phyloP scores from a whole-genome alignment of 1,284 basidiomycete genomes.

The Exobasidium cylindrosporum region DNA sequence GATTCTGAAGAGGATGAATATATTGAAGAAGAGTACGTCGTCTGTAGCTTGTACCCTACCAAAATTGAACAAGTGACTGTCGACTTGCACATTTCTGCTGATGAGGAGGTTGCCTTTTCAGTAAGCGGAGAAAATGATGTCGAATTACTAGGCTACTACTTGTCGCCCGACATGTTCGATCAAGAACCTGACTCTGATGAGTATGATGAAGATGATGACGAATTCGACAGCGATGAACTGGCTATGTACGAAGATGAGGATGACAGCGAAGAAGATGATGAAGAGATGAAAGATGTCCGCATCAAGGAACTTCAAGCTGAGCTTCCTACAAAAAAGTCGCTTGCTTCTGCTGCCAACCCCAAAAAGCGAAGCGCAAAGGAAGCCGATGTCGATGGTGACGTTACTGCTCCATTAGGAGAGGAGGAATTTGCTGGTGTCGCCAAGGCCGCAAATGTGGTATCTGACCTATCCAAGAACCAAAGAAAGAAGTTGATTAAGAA shows the following conservation, averaged over 20 bases:
- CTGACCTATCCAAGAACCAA: slow-evolving; percentile 51
- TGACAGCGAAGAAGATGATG: slow-evolving; percentile 28
- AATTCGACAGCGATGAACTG: slow-evolving; percentile 61
- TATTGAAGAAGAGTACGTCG: slow-evolving; percentile 58
- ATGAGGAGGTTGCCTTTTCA: slow-evolving; percentile 67
- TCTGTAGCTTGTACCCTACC: slow-evolving; percentile 60
- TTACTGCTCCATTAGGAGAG: slow-evolving; percentile 11
- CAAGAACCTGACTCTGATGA: slow-evolving; percentile 58
- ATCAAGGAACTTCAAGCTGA: slow-evolving; percentile 28
- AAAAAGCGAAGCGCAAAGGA: slow-evolving; percentile 66
- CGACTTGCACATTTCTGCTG: slow-evolving; percentile 68
- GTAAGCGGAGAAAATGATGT: slow-evolving; percentile 79
- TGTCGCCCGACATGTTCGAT: slow-evolving; percentile 59
- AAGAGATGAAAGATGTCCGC: slow-evolving; percentile 20
- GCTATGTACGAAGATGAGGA: slow-evolving; percentile 24
- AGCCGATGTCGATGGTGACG: slow-evolving; percentile 55
- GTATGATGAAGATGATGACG: slow-evolving; percentile 57
- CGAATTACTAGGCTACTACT: slow-evolving; percentile 85
- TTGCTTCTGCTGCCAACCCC: slow-evolving; percentile 54
- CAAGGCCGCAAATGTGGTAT: slow-evolving; percentile 49
- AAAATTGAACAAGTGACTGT: slow-evolving; percentile 69
- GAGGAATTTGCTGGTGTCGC: slow-evolving; percentile 30
- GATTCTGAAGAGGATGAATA: slow-evolving; percentile 56
- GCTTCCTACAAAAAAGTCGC: slow-evolving; percentile 26
- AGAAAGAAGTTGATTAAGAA: slow-evolving; percentile 64